Evolutionary conservation across 2,329 filamentous ascomycete genomes (phyloP), one percentile per base, ranked within the genome.

Genomic region (Aspergillus sergii): DNA sequence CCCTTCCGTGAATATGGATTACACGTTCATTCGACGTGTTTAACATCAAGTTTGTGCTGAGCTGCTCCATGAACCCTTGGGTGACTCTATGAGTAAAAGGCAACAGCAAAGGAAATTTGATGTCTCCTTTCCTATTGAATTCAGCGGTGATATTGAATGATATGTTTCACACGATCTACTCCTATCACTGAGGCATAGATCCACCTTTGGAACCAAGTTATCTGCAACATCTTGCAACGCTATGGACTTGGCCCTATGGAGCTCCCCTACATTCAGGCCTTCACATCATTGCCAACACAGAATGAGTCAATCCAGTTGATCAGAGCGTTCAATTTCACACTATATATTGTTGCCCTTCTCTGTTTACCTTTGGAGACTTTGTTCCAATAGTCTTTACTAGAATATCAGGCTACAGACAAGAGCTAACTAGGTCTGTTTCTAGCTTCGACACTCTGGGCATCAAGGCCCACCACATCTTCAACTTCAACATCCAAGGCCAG

Each of bases 401-500:
- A n/a, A 19, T 19, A 8, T 21, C 48, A 12, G 28, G n/a, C 9
- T 11, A 51, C 34, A n/a, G n/a, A 58, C 51, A 34, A 43, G 28
- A 53, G 36, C 68, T 69, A 57, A 69, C 62, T 19, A 12, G 36
- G 46, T 28, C 36, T 56, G 7, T 34, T 61, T 59, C 28, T 51
- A 79, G 73, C 70, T 77, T 68, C 77, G 73, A 67, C 73, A 76
- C 53, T 61, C 73, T 63, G 68, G 65, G 28, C 76, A 75, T 60
- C 71, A 70, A 59, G 68, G 70, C 59, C 71, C 75, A 53, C 73
- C 73, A 30, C 72, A 72, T 56, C 65, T 69, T 59, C 73, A 75
- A 60, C 69, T 73, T 51, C 71, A 75, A 41, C 71, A 76, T 64
- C 71, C 71, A 39, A 71, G 73, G 50, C 64, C 74, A 64, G 63